Base-by-base conservation (phyloP, 495 filamentous ascomycete genomes). In the Lophiotrema nucula region DNA sequence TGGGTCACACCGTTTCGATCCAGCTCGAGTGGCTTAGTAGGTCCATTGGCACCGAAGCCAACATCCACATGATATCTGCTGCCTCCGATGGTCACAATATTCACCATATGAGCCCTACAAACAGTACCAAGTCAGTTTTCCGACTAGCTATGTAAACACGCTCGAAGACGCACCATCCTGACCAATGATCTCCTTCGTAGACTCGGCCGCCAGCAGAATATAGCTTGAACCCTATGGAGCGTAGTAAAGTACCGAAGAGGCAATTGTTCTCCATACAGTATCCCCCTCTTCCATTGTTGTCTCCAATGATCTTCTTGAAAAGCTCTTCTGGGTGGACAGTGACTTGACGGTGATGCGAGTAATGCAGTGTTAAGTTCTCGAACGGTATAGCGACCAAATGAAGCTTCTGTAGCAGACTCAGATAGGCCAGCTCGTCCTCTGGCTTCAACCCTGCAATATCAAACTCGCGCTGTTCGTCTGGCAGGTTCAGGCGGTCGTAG, bases 221-320 rank as follows among this genome's bases (percentile, higher is more conserved):
- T 0, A 85, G 71, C 0, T 69, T 61, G 53, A 77, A 92, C 0
- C 86, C 88, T 2, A 90, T 66, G 15, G 74, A 81, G 19, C 80
- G 71, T 15, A 95, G 72, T 15, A 90, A 71, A 18, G 77, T 76
- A 35, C 79, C 78, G 41, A 91, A 88, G 45, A 90, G 80, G 27
- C 75, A 74, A 67, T 85, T 91, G 47, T 80, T 76, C 64, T 92
- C 88, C 78, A 92, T 85, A 72, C 87, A 92, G 62, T 90, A 90
- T 0, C 88, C 88, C 2, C 89, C 89, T n/a, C 82, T 70, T 19
- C 81, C 77, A 27, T 73, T 73, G 24, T 69, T 67, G 18, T 71
- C 66, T 0, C 60, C 70, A 21, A 90, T 78, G 23, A 92, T 77
- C 69, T 90, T 90, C 2, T 72, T 46, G 64, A 80, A 92, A 5